phyloP scores from a whole-genome alignment of 169 alveolate genomes.

The Plasmodium sp. region DNA sequence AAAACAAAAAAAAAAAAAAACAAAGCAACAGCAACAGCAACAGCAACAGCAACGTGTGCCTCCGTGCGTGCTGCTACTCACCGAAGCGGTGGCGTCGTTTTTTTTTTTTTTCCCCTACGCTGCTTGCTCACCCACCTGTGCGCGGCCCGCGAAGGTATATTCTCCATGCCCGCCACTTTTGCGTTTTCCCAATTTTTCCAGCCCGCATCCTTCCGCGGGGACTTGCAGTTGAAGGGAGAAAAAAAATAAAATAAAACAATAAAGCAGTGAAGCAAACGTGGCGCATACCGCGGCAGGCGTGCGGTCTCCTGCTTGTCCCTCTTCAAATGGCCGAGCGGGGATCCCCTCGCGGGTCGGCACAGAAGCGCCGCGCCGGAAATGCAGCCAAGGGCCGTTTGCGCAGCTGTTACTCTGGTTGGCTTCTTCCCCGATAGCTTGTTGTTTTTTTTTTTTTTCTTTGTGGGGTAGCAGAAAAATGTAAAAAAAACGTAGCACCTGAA shows the following conservation, averaged over 20 bases:
- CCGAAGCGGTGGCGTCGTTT: not conserved
- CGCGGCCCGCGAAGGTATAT: not conserved
- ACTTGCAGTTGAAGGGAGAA: not conserved
- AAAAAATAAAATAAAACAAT: not conserved
- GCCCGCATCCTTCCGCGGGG: not conserved
- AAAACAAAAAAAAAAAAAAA: too few species aligned
- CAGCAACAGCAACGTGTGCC: not conserved
- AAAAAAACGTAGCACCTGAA: not conserved
- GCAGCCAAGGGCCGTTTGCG: not conserved
- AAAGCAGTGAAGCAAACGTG: not conserved
- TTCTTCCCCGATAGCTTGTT: not conserved
- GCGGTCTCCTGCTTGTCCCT: not conserved
- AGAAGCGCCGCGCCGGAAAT: not conserved
- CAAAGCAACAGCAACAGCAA: too few species aligned
- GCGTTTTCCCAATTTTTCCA: not conserved
- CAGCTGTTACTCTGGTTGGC: not conserved
- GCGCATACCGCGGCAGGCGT: not conserved
- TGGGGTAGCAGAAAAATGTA: not conserved
- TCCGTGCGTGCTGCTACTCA: not conserved
- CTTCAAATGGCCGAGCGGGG: not conserved
- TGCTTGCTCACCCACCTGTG: not conserved
- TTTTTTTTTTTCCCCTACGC: not conserved
- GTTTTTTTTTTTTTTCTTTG: not conserved
- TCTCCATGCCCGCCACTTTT: not conserved
- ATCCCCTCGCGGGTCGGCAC: not conserved